A percentile compares a stretch with the other conserved stretches of the same genome.
Conservation (phyloP, 2,329 filamentous ascomycete genomes). For the Apiospora phragmitis region DNA sequence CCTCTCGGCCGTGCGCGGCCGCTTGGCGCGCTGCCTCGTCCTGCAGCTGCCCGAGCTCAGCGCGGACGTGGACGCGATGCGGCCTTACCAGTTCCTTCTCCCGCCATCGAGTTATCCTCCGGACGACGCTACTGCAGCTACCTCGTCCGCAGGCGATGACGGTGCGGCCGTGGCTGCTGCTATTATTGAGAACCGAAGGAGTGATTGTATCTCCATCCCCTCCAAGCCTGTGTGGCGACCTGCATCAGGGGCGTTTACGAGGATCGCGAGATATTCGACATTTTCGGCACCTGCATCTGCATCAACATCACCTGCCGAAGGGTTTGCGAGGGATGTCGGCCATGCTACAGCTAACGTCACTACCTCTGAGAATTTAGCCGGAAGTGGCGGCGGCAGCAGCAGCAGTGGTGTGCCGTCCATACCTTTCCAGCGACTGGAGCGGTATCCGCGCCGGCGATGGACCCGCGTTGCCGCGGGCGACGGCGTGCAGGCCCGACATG, state of each 20-base stretch:
- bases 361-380: background rate
- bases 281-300: background rate
- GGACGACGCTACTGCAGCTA: background rate
- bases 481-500: slow-evolving; percentile 10
- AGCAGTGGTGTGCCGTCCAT: background rate
- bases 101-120: background rate
- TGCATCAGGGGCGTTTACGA: background rate
- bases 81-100: slow-evolving; percentile 18
- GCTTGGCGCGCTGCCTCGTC: slow-evolving; percentile 19
- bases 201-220: background rate
- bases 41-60: slow-evolving; percentile 23
- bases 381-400: background rate
- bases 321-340: too few relatives aligned
- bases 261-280: background rate
- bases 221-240: background rate
- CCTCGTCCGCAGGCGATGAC: background rate
- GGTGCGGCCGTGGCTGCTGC: background rate
- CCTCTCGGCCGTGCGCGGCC: slow-evolving; percentile 20
- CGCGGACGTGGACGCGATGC: slow-evolving; percentile 16
- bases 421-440: slow-evolving; percentile 10
- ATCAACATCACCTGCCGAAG: background rate
- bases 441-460: slow-evolving; percentile 14
- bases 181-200: background rate
- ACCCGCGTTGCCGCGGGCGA: background rate
- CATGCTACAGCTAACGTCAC: background rate